Percentiles rank a stretch among this genome's conserved stretches.
Evolutionary conservation across 2,329 filamentous ascomycete species (phyloP).

Genomic region (Nectriaceae sp.): DNA sequence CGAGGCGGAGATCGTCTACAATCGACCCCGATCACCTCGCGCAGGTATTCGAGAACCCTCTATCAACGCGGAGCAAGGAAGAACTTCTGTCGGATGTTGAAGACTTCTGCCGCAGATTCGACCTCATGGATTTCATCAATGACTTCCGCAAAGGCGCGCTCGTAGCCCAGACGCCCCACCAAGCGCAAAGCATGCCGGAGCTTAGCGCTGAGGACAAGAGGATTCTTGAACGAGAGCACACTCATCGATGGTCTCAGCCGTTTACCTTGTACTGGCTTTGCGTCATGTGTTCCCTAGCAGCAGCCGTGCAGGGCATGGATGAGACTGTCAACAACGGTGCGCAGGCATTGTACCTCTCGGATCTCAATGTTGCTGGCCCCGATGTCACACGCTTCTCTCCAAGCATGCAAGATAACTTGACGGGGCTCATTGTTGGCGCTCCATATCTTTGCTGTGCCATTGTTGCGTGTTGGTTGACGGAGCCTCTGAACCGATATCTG

Average conservation of each 20-base stretch:
- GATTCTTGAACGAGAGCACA: constrained; percentile 25
- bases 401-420: constrained; percentile 33
- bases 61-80: constrained; percentile 26
- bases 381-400: background rate
- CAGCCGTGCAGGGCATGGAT: constrained; percentile 66
- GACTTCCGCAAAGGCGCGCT: constrained; percentile 54
- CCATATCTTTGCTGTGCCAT: constrained; percentile 54
- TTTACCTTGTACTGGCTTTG: constrained; percentile 35
- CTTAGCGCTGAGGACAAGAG: constrained; percentile 29
- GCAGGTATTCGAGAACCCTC: constrained; percentile 23
- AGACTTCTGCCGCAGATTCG: constrained; percentile 33
- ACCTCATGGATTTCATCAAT: constrained; percentile 33
- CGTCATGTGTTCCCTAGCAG: constrained; percentile 36
- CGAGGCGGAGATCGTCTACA: constrained; percentile 1
- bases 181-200: constrained; percentile 21
- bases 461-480: constrained; percentile 32
- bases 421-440: constrained; percentile 55
- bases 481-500: constrained; percentile 56
- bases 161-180: constrained; percentile 46
- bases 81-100: constrained; percentile 35
- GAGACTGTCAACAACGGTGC: constrained; percentile 65
- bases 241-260: constrained; percentile 32
- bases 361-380: constrained; percentile 34
- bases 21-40: constrained; percentile 6
- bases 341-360: constrained; percentile 46